These are phyloP conservation scores for Hymenoscyphus repandus DNA, from an alignment of 2,329 filamentous ascomycete genomes.

Conservation along the genomic window DNA sequence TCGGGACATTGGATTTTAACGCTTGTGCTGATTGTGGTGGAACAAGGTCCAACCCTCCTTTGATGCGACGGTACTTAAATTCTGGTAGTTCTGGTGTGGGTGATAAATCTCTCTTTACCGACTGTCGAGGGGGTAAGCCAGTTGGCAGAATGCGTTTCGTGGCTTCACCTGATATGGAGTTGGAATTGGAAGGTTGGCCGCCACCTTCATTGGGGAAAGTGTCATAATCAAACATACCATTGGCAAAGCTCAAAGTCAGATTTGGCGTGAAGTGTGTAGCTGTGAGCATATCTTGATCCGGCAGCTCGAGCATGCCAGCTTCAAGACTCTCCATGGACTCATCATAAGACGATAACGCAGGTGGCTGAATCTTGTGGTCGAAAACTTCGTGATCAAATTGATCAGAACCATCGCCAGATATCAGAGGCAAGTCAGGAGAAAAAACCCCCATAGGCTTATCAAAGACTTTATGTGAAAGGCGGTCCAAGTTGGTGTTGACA, in stretches of 20 bases:
- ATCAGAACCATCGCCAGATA: not conserved
- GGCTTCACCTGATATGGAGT: conserved; percentile 2
- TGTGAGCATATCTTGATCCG: conserved; percentile 15
- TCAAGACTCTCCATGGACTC: conserved; percentile 20
- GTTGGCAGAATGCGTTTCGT: not conserved
- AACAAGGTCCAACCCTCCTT: conserved; percentile 3
- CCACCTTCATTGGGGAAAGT: conserved; percentile 13
- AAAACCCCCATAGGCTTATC: not conserved
- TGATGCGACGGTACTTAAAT: conserved; percentile 17
- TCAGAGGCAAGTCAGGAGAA: not conserved
- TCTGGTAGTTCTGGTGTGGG: conserved; percentile 9
- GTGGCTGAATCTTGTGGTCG: conserved; percentile 1
- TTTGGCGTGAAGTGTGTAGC: conserved; percentile 7
- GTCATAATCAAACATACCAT: conserved; percentile 24
- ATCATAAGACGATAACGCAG: conserved; percentile 1
- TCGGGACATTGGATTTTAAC: conserved; percentile 18
- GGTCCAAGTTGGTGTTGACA: not conserved
- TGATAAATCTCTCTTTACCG: conserved; percentile 14
- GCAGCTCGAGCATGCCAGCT: conserved; percentile 23
- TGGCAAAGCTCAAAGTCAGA: conserved; percentile 20
- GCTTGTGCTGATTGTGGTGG: not conserved
- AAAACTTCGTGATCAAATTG: not conserved
- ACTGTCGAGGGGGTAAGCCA: not conserved
- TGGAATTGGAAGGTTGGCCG: not conserved
- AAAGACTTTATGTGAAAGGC: not conserved